Conservation (phyloP, 2,329 filamentous ascomycete genomes). For the Malbranchea zuffiana region DNA sequence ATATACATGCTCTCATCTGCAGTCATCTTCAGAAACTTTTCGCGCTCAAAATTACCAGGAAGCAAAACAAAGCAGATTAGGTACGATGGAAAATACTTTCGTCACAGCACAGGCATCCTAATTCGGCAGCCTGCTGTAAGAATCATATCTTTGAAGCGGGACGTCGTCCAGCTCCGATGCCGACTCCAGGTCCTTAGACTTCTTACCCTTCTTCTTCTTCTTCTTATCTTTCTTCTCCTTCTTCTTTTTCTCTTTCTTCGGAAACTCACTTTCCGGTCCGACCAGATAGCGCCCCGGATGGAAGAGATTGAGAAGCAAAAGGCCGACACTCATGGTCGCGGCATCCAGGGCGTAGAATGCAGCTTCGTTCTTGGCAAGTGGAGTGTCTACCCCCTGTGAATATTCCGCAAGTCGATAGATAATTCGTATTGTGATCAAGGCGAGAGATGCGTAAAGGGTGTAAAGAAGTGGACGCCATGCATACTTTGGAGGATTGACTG, state of each 20-base stretch:
- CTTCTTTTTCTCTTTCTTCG: conserved; percentile 16
- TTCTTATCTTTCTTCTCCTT: conserved; percentile 8
- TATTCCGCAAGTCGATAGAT: conserved; percentile 51
- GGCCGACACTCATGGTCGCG: conserved; percentile 30
- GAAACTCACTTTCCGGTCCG: conserved; percentile 24
- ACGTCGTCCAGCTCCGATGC: neutral
- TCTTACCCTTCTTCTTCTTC: conserved; percentile 2
- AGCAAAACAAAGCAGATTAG: too few relatives aligned
- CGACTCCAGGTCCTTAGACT: conserved; percentile 1
- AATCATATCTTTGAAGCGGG: too few relatives aligned
- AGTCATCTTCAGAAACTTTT: too few relatives aligned
- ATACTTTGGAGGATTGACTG: conserved; percentile 26
- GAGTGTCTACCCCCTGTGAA: conserved; percentile 39
- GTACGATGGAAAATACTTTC: too few relatives aligned
- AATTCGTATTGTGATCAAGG: conserved; percentile 43
- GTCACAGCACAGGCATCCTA: too few relatives aligned
- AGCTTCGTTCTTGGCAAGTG: conserved; percentile 30
- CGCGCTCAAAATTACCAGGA: too few relatives aligned
- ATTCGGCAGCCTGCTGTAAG: too few relatives aligned
- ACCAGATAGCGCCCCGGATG: conserved; percentile 28
- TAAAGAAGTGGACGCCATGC: conserved; percentile 31
- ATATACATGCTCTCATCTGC: too few relatives aligned
- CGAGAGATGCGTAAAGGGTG: conserved; percentile 43
- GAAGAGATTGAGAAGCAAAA: conserved; percentile 27
- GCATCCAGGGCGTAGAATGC: conserved; percentile 33